phyloP scores from a whole-genome alignment of 78 protist species.

The Dictyostelium firmibasis region DNA sequence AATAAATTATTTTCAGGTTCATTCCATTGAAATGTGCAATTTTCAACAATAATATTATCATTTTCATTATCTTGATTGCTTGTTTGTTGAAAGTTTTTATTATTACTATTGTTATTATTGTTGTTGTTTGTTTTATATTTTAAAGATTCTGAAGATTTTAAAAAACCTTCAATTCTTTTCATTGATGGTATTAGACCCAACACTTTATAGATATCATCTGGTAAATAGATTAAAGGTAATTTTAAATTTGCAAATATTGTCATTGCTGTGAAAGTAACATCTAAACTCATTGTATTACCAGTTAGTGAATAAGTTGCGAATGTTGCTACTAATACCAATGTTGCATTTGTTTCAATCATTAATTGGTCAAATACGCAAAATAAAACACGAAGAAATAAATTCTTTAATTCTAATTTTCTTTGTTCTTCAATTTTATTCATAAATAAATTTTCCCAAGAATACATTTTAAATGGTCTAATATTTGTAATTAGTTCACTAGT shows the following conservation, averaged over 20 bases:
- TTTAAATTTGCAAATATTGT: slow-evolving; percentile 39
- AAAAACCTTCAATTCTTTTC: slow-evolving; percentile 10
- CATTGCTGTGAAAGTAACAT: slow-evolving; percentile 33
- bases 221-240: slow-evolving; percentile 8
- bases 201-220: slow-evolving; percentile 11
- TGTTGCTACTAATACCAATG: slow-evolving; percentile 44
- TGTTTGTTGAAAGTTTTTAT: neutral
- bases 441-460: slow-evolving; percentile 57
- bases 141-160: neutral
- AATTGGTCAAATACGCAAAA: slow-evolving; percentile 1
- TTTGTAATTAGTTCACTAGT: slow-evolving; percentile 20
- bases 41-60: neutral
- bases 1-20: neutral
- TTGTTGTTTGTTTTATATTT: neutral
- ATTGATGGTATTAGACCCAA: neutral
- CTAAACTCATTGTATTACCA: slow-evolving; percentile 19
- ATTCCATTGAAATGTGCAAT: slow-evolving; percentile 5
- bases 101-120: neutral
- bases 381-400: neutral
- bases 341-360: slow-evolving; percentile 6
- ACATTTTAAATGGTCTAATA: slow-evolving; percentile 26
- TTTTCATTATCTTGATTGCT: neutral
- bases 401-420: neutral
- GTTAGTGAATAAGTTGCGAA: neutral
- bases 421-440: neutral